Evolutionary conservation across 139 green algal genomes (phyloP).

Genomic region (Desmodesmus armatus): DNA sequence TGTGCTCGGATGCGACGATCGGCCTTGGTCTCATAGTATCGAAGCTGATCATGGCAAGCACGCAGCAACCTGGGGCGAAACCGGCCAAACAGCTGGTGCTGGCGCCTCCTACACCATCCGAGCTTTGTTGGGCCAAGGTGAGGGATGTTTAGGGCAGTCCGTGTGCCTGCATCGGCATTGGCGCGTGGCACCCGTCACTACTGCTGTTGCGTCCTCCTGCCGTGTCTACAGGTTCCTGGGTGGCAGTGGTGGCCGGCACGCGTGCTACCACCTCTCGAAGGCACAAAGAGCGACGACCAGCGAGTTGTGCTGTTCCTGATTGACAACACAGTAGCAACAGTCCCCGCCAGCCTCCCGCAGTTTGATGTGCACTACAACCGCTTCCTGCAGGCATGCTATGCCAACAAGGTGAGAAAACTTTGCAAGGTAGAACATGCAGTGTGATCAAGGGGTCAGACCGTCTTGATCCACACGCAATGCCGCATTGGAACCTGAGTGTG

Average conservation of each 20-base stretch:
- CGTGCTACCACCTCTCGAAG: neutral
- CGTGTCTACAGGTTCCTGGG: constrained; percentile 10
- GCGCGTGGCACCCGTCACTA: neutral
- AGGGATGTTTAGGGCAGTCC: neutral
- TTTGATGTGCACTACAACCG: constrained; percentile 16
- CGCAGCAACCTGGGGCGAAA: too few species aligned
- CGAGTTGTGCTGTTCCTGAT: constrained; percentile 41
- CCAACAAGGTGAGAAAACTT: constrained; percentile 26
- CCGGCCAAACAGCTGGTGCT: too few species aligned
- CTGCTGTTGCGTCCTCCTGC: neutral
- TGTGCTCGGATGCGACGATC: too few species aligned
- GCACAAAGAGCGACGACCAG: neutral
- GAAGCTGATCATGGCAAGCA: too few species aligned
- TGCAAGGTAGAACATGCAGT: too few species aligned
- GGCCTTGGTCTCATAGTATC: too few species aligned
- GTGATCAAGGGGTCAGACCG: too few species aligned
- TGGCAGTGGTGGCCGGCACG: constrained; percentile 38
- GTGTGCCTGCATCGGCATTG: neutral
- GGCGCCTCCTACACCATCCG: too few species aligned
- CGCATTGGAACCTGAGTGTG: too few species aligned
- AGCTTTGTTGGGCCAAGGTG: too few species aligned
- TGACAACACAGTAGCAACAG: constrained; percentile 33
- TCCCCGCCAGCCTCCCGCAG: neutral
- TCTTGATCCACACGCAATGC: too few species aligned
- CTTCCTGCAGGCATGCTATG: constrained; percentile 8